These are phyloP conservation scores for Alternaria longipes DNA, from an alignment of 2,329 filamentous ascomycete species.

Conservation along the genomic window DNA sequence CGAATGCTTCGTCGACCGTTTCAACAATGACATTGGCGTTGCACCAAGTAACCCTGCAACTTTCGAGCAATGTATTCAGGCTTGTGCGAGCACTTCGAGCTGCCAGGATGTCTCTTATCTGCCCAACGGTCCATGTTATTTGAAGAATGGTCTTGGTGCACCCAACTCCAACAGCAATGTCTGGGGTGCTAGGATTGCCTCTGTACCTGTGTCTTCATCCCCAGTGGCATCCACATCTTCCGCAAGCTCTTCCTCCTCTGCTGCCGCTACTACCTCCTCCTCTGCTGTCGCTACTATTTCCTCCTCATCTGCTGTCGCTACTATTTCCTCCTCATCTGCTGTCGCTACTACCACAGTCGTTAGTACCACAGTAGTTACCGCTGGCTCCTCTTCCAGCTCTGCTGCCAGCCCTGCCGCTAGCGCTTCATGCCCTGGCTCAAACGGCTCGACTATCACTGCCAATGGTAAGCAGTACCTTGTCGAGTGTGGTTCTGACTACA, in stretches of 20 bases:
- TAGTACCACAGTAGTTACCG: background rate
- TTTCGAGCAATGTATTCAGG: conserved; percentile 16
- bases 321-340: background rate
- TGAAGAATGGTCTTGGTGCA: conserved; percentile 19
- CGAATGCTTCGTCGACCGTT: conserved; percentile 22
- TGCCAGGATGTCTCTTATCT: conserved; percentile 21
- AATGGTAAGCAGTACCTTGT: conserved; percentile 13
- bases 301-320: background rate
- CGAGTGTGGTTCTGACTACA: conserved; percentile 21
- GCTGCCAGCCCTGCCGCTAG: conserved; percentile 1
- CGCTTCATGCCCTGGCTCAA: conserved; percentile 19
- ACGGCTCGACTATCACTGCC: conserved; percentile 7
- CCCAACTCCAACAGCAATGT: conserved; percentile 12
- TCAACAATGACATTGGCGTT: conserved; percentile 12
- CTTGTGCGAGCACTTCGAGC: conserved; percentile 7
- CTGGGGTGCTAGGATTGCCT: conserved; percentile 19
- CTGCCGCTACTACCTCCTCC: background rate
- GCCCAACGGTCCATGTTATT: conserved; percentile 23
- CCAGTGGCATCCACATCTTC: background rate
- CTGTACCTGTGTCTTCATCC: background rate
- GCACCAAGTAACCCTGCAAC: conserved; percentile 4
- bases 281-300: too few species aligned
- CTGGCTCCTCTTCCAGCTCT: background rate
- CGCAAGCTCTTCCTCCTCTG: background rate
- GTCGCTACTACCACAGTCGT: background rate